Conservation (phyloP, 768 basidiomycete species). For the Phaeolepiota aurea region DNA sequence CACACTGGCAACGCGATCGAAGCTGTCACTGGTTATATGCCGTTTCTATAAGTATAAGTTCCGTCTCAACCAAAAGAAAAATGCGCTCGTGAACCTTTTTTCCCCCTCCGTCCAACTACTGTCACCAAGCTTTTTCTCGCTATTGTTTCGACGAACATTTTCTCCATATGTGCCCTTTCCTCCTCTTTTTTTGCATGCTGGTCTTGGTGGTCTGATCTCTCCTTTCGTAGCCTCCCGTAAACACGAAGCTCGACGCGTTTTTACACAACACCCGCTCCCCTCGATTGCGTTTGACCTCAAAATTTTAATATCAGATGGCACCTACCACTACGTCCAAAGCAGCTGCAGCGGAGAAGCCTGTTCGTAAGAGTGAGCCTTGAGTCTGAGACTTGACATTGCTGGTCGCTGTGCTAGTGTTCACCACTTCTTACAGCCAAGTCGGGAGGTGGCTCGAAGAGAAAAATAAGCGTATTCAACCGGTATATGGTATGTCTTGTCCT, state of each 20-base stretch:
- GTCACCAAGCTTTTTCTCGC: conserved; percentile 5
- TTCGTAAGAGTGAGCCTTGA: conserved; percentile 45
- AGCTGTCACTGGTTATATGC: conserved; percentile 40
- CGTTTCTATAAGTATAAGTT: conserved; percentile 45
- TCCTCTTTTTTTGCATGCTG: conserved; percentile 7
- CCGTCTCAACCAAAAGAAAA: conserved; percentile 44
- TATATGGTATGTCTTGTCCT: conserved; percentile 47
- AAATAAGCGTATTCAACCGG: conserved; percentile 70
- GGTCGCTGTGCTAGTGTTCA: conserved; percentile 10
- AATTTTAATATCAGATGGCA: conserved; percentile 25
- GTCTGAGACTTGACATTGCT: conserved; percentile 9
- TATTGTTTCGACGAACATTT: not conserved
- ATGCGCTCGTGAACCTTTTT: conserved; percentile 35
- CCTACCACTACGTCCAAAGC: conserved; percentile 33
- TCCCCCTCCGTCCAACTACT: conserved; percentile 15
- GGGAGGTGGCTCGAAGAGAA: conserved; percentile 42
- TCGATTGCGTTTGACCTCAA: conserved; percentile 5
- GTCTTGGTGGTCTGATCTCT: conserved; percentile 1
- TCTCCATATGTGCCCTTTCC: not conserved
- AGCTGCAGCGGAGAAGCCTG: conserved; percentile 33
- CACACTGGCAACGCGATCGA: conserved; percentile 33
- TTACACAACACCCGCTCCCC: conserved; percentile 4
- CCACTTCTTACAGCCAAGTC: conserved; percentile 37
- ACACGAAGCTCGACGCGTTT: conserved; percentile 19
- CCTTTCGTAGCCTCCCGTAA: conserved; percentile 5